Evolutionary conservation across 306 rosid species (phyloP), one percentile per base, ranked within the genome.

Genomic region (Vigna trinervia): DNA sequence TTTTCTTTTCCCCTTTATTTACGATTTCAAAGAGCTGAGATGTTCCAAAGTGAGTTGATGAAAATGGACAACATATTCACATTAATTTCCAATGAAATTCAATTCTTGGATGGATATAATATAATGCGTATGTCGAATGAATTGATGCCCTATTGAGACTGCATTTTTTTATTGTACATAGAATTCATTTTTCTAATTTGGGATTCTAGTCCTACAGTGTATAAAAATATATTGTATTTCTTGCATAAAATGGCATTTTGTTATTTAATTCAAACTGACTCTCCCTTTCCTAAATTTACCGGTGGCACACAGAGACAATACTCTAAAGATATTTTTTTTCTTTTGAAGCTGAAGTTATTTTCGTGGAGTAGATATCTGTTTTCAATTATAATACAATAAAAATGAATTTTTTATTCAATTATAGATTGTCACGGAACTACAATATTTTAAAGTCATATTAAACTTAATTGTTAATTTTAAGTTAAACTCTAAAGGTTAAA

Each of bases 31-130:
- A 39, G 57, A 61, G 57, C 17, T 6, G 3, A 5, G 50, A 17
- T 22, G 64, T 71, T 59, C 22, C 39, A 69, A 62, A 38, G 12
- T 51, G 46, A 20, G 65, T 7, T 62, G 46, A 61, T 50, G 47
- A 36, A 56, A 57, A 59, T n/a, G 28, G 47, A 64, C 70, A 66
- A 14, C 64, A n/a, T 22, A 20, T 12, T 59, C 66, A 30, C 66
- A 59, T 13, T 38, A 60, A 56, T 50, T 39, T 41, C 17, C 69
- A 39, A 53, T 67, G 54, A 81, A 26, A 81, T 41, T 15, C 15
- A 76, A 50, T 38, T 34, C 60, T 50, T 51, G 5, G 50, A 50
- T 50, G 17, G 12, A n/a, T 12, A 7, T 22, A 11, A 32, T 54
- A 12, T 1, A 26, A 58, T 26, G 19, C 10, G 28, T 8, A 8